These are phyloP conservation scores for Scutellaria barbata DNA, from an alignment of 257 asterid genomes.

Conservation along the genomic window DNA sequence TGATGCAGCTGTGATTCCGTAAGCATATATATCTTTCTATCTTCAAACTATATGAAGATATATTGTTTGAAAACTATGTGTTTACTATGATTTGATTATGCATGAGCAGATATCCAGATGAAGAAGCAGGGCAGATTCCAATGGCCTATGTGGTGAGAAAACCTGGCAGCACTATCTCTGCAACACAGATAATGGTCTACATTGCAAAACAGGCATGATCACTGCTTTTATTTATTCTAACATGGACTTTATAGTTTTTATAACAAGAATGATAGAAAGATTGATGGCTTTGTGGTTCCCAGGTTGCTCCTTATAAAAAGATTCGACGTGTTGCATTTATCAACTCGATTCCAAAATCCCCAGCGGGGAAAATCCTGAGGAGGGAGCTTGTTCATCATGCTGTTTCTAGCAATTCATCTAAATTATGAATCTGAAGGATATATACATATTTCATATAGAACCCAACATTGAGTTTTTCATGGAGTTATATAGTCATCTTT, in stretches of 20 bases:
- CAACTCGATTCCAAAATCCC: constrained; percentile 75
- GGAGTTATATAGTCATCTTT: too few species aligned
- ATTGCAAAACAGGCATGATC: constrained; percentile 70
- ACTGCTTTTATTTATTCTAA: neutral
- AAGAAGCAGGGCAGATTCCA: constrained; percentile 91
- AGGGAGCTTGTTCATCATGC: constrained; percentile 70
- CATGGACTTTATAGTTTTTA: neutral
- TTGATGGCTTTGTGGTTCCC: neutral
- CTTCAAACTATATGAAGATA: neutral
- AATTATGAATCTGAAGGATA: constrained; percentile 43
- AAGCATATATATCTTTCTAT: constrained; percentile 43
- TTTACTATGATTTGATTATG: constrained; percentile 9
- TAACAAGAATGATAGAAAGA: neutral
- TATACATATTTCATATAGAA: neutral
- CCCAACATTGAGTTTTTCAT: too few species aligned
- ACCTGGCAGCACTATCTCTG: constrained; percentile 66
- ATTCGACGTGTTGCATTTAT: constrained; percentile 72
- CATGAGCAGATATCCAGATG: constrained; percentile 78
- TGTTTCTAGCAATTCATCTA: constrained; percentile 48
- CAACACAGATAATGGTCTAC: constrained; percentile 67
- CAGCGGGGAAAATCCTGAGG: constrained; percentile 83
- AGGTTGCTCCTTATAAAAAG: constrained; percentile 92
- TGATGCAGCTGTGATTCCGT: constrained; percentile 98
- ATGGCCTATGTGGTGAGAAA: constrained; percentile 88
- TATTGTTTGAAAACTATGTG: neutral